These are phyloP conservation scores for Ramaria rubella DNA, from an alignment of 768 basidiomycete species.

Conservation along the genomic window DNA sequence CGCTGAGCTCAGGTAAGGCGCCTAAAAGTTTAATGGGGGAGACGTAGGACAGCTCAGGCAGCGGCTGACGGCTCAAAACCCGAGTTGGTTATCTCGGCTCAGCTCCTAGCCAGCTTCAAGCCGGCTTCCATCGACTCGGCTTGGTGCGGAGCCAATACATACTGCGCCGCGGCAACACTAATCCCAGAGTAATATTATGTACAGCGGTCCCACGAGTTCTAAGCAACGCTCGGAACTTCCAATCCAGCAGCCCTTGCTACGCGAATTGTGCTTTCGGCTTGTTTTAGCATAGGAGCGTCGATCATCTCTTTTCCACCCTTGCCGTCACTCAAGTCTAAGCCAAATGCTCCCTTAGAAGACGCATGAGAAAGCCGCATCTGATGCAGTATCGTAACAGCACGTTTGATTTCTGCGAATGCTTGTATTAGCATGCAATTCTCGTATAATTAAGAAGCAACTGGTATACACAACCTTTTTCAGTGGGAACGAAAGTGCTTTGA, in stretches of 20 bases:
- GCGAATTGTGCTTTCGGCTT: slow-evolving; percentile 50
- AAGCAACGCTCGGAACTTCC: slow-evolving; percentile 37
- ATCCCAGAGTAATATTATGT: no score
- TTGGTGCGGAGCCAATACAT: no score
- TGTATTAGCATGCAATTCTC: neutral
- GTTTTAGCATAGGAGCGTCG: slow-evolving; percentile 86
- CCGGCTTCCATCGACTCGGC: no score
- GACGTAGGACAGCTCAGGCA: no score
- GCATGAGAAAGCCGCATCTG: slow-evolving; percentile 27
- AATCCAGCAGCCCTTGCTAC: slow-evolving; percentile 51
- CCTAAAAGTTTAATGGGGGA: no score
- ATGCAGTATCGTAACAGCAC: slow-evolving; percentile 66
- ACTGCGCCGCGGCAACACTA: no score
- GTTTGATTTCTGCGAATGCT: slow-evolving; percentile 53
- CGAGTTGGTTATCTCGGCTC: no score
- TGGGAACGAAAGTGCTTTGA: slow-evolving; percentile 74
- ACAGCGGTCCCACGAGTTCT: no score
- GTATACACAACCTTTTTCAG: slow-evolving; percentile 44
- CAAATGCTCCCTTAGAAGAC: slow-evolving; percentile 57
- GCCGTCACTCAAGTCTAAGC: slow-evolving; percentile 50
- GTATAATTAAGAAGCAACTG: neutral
- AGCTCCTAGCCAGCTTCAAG: no score
- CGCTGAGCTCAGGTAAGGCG: no score
- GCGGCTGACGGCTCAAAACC: no score
- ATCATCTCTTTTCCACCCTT: slow-evolving; percentile 67